phyloP scores from a whole-genome alignment of 1,139 yeast species.

The Pichia cactophila region DNA sequence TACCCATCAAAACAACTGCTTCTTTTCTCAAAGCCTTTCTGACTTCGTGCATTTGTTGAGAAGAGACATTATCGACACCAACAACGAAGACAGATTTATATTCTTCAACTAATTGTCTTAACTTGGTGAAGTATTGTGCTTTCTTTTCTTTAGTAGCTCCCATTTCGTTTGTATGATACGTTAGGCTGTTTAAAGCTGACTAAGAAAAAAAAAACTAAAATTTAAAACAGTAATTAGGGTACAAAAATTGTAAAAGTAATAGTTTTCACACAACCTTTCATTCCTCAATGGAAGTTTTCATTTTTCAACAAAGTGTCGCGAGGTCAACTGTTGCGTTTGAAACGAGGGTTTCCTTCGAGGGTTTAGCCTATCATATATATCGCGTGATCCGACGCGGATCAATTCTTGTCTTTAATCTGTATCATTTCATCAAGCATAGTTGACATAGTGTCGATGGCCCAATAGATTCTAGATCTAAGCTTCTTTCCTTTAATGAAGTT shows the following conservation, averaged over 20 bases:
- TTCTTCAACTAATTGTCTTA: conserved; percentile 91
- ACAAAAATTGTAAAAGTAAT: background rate
- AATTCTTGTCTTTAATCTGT: conserved; percentile 1
- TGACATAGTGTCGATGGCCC: conserved; percentile 58
- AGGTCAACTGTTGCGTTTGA: background rate
- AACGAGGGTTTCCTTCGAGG: background rate
- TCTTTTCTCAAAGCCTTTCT: conserved; percentile 94
- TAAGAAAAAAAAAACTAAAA: background rate
- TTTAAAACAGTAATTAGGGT: background rate
- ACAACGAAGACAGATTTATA: conserved; percentile 97
- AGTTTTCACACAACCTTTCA: background rate
- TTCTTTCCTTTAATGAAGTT: conserved; percentile 50
- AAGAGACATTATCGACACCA: conserved; percentile 99
- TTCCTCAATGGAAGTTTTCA: background rate
- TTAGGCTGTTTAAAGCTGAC: conserved; percentile 88
- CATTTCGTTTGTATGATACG: conserved; percentile 89
- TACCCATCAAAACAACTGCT: conserved; percentile 97
- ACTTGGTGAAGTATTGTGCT: conserved; percentile 88
- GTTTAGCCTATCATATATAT: too few species aligned
- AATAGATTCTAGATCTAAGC: conserved; percentile 54
- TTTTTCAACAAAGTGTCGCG: background rate
- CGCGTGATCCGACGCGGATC: too few species aligned
- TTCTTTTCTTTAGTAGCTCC: conserved; percentile 99
- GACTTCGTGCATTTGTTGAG: conserved; percentile 99
- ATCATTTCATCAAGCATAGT: conserved; percentile 44